A percentile compares a stretch with the other conserved stretches of the same genome.
These are phyloP conservation scores for Pleurozium schreberi DNA, from an alignment of 225 moss, liverwort and hornwort genomes.

Conservation along the genomic window DNA sequence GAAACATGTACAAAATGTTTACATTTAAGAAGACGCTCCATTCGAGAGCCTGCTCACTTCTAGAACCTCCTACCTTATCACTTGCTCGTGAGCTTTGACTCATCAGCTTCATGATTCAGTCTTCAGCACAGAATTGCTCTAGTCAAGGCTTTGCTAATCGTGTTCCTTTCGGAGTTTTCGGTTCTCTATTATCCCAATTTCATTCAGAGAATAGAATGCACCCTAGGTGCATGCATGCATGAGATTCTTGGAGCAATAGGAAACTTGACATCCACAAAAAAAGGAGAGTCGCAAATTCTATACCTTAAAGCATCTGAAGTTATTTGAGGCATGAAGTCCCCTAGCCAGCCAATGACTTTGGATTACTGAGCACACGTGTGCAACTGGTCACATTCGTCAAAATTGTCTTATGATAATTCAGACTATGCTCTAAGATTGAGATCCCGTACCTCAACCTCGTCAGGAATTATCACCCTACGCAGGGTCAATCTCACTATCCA, in stretches of 20 bases:
- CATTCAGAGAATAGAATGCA: not conserved
- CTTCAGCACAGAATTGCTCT: not conserved
- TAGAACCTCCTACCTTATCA: too few relatives aligned
- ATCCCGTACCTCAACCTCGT: not conserved
- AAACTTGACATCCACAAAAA: not conserved
- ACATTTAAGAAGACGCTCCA: too few relatives aligned
- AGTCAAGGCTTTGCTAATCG: not conserved
- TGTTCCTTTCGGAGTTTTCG: not conserved
- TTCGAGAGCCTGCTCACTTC: too few relatives aligned
- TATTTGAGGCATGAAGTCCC: not conserved
- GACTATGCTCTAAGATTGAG: not conserved
- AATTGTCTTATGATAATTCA: constrained; percentile 1
- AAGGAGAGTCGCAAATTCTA: not conserved
- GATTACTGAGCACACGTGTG: not conserved
- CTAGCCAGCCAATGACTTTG: not conserved
- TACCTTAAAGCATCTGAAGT: not conserved
- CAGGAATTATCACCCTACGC: not conserved
- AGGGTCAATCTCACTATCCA: constrained; percentile 2
- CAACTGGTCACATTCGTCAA: constrained; percentile 10
- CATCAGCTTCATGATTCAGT: not conserved
- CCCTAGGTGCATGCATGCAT: not conserved
- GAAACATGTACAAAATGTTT: too few relatives aligned
- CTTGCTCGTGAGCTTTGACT: not conserved
- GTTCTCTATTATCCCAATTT: not conserved
- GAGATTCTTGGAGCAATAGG: not conserved